Base-by-base conservation (phyloP, 192 early-diverging fungal genomes). In the Coemansia sp. region DNA sequence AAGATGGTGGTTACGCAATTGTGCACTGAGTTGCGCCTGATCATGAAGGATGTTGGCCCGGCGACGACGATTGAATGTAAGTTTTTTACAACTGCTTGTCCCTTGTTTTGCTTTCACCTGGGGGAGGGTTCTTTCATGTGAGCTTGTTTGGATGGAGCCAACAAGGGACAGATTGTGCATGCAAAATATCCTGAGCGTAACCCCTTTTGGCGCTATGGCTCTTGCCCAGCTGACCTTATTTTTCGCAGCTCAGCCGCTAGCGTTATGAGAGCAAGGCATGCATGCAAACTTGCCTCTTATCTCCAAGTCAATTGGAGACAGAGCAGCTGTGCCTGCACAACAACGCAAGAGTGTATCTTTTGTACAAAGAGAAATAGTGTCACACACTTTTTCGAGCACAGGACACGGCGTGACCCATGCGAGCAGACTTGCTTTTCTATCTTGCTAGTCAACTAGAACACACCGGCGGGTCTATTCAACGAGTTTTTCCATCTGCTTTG, bases 1-100 rank as follows among this genome's bases (percentile, higher is more conserved):
- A 89, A 87, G 83, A 67, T 75, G 71, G 90, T 96, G 23, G 91
- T 93, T 60, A 84, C 89, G 36, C 91, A 94, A 60, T 76, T 90
- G 25, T 90, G 89, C 75, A 83, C 83, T 56, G 90, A 92, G 72
- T 71, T 93, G 38, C 79, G 84, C 19, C 85, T 88, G 26, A 81
- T 85, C 38, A 76, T 95, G 57, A 88, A 86, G 62, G 75, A 84
- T 15, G 86, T 91, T 55, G 93, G 93, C 15, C 93, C 93, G 9
- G 87, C 82, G 5, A 69, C 66, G 42, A 71, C 66, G 9, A 64
- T 81, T 54, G 72, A 75, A 47, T 75, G 78, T 81, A 75, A 81
- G 78, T 75, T 64, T 64, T 22, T 20, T 19, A 19, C 40, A 12
- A n/a, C 40, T n/a, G 40, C 12, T n/a, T 44, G 14, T 5, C 40